Evolutionary conservation across 257 asterid genomes (phyloP).

Genomic region (Plectranthus barbatus): DNA sequence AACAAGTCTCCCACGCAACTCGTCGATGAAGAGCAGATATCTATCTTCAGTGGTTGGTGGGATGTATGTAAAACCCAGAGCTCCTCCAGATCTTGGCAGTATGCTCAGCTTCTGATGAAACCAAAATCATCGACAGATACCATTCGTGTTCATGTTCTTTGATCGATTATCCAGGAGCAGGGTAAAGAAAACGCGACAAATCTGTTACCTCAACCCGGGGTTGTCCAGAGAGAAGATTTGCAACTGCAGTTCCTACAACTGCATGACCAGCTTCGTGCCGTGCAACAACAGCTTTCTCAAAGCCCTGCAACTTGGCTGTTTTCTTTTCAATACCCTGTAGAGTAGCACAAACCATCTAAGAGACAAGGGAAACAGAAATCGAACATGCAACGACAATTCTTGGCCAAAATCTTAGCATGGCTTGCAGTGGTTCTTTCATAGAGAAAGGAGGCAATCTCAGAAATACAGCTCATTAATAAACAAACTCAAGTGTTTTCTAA

Average conservation of each 20-base stretch:
- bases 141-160: neutral
- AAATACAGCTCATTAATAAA: too few species aligned
- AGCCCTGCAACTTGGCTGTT: slow-evolving; percentile 84
- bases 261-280: slow-evolving; percentile 99
- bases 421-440: too few species aligned
- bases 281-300: slow-evolving; percentile 97
- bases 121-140: slow-evolving; percentile 6
- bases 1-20: slow-evolving; percentile 94
- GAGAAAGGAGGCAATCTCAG: too few species aligned
- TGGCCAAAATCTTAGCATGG: too few species aligned
- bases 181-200: slow-evolving; percentile 1
- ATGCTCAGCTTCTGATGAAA: slow-evolving; percentile 86
- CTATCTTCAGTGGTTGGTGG: slow-evolving; percentile 93
- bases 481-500: too few species aligned
- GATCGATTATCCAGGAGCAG: neutral
- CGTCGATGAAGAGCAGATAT: slow-evolving; percentile 91
- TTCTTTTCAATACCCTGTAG: slow-evolving; percentile 96
- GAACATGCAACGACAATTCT: neutral
- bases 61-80: slow-evolving; percentile 86
- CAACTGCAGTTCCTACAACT: slow-evolving; percentile 97
- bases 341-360: slow-evolving; percentile 6
- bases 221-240: slow-evolving; percentile 91
- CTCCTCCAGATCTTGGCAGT: slow-evolving; percentile 98
- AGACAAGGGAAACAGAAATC: slow-evolving; percentile 9
- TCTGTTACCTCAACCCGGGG: slow-evolving; percentile 88